A percentile compares a stretch with the other conserved stretches of the same genome.
Conservation (phyloP, 208 protist species). For the Acanthamoeba royreba region DNA sequence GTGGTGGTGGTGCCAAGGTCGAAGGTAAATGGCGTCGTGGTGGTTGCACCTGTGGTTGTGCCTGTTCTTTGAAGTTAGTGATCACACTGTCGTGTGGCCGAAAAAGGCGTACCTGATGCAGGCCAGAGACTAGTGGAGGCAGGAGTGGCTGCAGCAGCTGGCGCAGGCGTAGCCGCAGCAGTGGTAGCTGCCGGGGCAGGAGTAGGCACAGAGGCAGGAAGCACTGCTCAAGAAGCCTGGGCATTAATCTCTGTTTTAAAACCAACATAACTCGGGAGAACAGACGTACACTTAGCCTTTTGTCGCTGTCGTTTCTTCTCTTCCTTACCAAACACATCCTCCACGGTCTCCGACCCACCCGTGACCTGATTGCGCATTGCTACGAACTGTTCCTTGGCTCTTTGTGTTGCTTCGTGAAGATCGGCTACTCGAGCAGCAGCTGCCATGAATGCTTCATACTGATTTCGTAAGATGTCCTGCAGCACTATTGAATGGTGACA, state of each 20-base stretch:
- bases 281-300: not conserved
- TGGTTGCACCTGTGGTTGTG: too few relatives aligned
- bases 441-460: conserved; percentile 26
- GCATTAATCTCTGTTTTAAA: too few relatives aligned
- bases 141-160: too few relatives aligned
- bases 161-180: not conserved
- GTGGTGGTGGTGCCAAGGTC: too few relatives aligned
- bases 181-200: not conserved
- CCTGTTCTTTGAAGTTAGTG: too few relatives aligned
- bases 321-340: not conserved
- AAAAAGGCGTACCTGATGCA: too few relatives aligned
- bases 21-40: conserved; percentile 24
- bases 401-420: not conserved
- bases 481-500: too few relatives aligned
- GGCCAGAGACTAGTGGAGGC: not conserved
- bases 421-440: not conserved
- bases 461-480: conserved; percentile 35
- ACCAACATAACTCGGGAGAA: not conserved
- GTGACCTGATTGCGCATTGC: not conserved
- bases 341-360: not conserved
- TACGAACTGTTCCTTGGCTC: not conserved
- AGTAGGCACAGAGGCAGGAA: not conserved
- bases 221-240: too few relatives aligned
- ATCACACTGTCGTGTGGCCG: too few relatives aligned
- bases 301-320: not conserved